These are phyloP conservation scores for Cornus kousa DNA, from an alignment of 148 eudicot genomes.

Conservation along the genomic window DNA sequence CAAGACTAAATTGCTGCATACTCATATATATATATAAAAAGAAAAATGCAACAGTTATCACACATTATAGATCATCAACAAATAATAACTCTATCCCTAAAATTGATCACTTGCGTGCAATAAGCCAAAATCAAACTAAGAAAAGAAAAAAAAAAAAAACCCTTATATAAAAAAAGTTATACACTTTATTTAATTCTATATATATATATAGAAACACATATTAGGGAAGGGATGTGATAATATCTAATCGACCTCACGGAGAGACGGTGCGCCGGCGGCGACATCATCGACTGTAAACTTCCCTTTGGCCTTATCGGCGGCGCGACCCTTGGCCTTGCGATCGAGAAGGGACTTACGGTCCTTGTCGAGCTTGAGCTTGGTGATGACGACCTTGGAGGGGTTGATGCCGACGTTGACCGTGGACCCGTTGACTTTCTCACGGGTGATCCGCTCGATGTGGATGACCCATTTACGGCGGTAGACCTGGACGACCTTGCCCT, in stretches of 20 bases:
- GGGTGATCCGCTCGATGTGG: slow-evolving; percentile 68
- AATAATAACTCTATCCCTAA: no score
- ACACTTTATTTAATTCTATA: no score
- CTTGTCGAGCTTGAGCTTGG: slow-evolving; percentile 66
- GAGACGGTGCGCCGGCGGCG: slow-evolving; percentile 26
- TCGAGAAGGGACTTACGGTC: slow-evolving; percentile 59
- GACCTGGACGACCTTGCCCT: slow-evolving; percentile 69
- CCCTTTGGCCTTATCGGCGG: slow-evolving; percentile 68
- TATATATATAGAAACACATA: no score
- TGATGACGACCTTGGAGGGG: slow-evolving; percentile 61
- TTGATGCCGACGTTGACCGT: slow-evolving; percentile 71
- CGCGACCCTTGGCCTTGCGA: slow-evolving; percentile 67
- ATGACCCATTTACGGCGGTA: slow-evolving; percentile 81
- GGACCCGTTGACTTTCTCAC: slow-evolving; percentile 74
- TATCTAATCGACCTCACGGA: slow-evolving; percentile 38
- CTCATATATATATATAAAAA: no score
- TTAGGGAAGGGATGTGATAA: no score
- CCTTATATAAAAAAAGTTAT: no score
- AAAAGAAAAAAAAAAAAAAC: no score
- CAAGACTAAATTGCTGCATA: no score
- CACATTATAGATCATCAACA: no score
- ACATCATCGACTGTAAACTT: slow-evolving; percentile 69
- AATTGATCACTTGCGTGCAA: no score
- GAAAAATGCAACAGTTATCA: no score
- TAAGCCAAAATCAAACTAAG: no score